Percentiles rank a stretch among this genome's conserved stretches.
These are phyloP conservation scores for Diutina neorugosa DNA, from an alignment of 1,139 yeast genomes.

Conservation along the genomic window DNA sequence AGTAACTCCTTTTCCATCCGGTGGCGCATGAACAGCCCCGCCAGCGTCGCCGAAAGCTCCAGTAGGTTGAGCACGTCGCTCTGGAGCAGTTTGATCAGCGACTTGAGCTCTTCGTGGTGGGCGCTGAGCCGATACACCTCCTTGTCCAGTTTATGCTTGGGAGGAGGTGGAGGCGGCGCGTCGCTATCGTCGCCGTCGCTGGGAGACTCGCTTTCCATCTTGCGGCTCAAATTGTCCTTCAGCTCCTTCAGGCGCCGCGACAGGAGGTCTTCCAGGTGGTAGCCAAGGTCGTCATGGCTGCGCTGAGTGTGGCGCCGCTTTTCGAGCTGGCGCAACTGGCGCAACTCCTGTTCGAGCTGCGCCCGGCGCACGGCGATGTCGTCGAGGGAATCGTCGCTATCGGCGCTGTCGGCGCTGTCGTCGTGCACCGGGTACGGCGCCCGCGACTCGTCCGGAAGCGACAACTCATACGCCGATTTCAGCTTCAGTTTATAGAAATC, in stretches of 20 bases:
- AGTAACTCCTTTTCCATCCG: conserved; percentile 32
- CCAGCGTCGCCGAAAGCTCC: conserved; percentile 81
- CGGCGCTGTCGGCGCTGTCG: background rate
- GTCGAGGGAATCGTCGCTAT: background rate
- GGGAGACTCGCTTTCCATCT: conserved; percentile 10
- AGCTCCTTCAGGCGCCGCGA: conserved; percentile 28
- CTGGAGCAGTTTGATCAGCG: conserved; percentile 25
- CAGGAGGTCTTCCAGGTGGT: conserved; percentile 24
- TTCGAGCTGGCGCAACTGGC: conserved; percentile 26
- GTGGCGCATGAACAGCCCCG: conserved; percentile 74
- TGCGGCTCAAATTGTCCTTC: conserved; percentile 27
- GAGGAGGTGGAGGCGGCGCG: conserved; percentile 36
- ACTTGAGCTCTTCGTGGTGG: background rate
- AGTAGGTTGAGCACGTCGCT: conserved; percentile 39
- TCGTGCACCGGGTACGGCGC: background rate
- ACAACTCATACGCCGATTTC: conserved; percentile 6
- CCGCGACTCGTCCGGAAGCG: background rate
- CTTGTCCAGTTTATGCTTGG: conserved; percentile 8
- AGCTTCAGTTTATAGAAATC: conserved; percentile 6
- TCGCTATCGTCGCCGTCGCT: conserved; percentile 11
- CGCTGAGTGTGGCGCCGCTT: conserved; percentile 9
- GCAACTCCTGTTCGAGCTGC: conserved; percentile 27
- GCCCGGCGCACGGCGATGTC: conserved; percentile 2
- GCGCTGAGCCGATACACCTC: conserved; percentile 13
- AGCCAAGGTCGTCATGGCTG: conserved; percentile 16